Evolutionary conservation across 1,284 basidiomycete species (phyloP), one percentile per base, ranked within the genome.

Genomic region (Cystobasidium sp.): DNA sequence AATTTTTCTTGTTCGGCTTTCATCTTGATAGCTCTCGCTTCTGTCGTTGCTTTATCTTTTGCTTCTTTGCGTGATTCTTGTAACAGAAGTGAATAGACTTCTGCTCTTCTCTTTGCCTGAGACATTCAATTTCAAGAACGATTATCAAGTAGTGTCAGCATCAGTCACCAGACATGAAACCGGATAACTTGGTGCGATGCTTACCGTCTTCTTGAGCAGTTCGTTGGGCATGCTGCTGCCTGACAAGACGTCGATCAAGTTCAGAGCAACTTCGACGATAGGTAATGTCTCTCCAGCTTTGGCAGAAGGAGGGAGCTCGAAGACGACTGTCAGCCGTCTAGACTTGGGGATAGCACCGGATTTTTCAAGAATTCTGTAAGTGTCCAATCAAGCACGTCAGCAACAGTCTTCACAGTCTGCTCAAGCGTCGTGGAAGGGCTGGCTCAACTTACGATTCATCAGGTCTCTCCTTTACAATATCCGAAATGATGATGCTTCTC

Each of bases 21-120:
- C 12, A 47, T 10, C 52, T 73, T 73, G 31, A 73, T 49, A 31
- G 70, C 62, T 31, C 62, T 43, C 14, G 62, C 62, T 47, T 37
- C 51, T 16, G 52, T 49, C 4, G 62, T 37, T 31, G 56, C 58
- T 63, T 73, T 73, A n/a, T 73, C 70, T 56, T 59, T 58, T 53
- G 70, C 70, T 58, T 73, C 70, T 52, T 73, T 65, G 31, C 70
- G 70, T 24, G 52, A 55, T 51, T 73, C 70, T 49, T 53, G 44
- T 39, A 66, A 20, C 16, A 73, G 41, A 22, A 73, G 62, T 6
- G 56, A 41, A 24, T 73, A 66, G 37, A 73, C 58, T 24, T 73
- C 70, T 56, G 52, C 63, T 55, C 70, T 61, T 24, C 70, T 61
- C 24, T 66, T 65, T 73, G 52, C 55, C 67, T 73, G 70, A 39